These are phyloP conservation scores for Angomonas ambiguus DNA, from an alignment of 208 protist genomes.

Conservation along the genomic window DNA sequence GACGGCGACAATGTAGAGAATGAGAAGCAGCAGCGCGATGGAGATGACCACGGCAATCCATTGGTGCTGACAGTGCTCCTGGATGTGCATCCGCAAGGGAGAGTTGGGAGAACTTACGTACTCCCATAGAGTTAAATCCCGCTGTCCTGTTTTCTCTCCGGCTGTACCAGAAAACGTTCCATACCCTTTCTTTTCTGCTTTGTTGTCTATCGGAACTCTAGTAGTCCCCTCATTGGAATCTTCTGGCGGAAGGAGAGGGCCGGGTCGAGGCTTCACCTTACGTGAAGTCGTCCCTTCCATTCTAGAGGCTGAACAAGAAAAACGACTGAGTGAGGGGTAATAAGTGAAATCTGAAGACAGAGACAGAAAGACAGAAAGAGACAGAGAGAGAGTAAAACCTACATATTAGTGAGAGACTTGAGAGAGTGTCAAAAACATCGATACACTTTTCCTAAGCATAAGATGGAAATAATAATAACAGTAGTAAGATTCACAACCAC, in stretches of 20 bases:
- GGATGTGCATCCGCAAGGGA: slow-evolving; percentile 33
- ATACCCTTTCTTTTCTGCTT: background rate
- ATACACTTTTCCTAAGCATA: background rate
- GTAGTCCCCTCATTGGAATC: background rate
- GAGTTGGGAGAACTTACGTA: slow-evolving; percentile 39
- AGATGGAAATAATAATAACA: background rate
- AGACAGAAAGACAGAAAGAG: slow-evolving; percentile 3
- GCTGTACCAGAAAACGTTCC: background rate
- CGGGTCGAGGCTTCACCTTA: background rate
- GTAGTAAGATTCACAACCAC: too few relatives aligned
- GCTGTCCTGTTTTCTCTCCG: background rate
- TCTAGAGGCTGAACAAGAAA: slow-evolving; percentile 11
- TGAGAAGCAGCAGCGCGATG: slow-evolving; percentile 35
- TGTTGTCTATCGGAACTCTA: background rate
- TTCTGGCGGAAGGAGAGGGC: background rate
- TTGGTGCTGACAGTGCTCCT: slow-evolving; percentile 68
- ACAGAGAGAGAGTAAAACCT: background rate
- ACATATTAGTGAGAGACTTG: too few relatives aligned
- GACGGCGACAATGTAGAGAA: slow-evolving; percentile 51
- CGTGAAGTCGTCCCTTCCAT: slow-evolving; percentile 5
- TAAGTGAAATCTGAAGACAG: too few relatives aligned
- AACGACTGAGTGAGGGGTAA: too few relatives aligned
- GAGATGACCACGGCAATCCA: slow-evolving; percentile 54
- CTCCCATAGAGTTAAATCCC: slow-evolving; percentile 28
- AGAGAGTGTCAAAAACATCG: too few relatives aligned